phyloP scores from a whole-genome alignment of 805 yeast species.

The Saccharomycopsis sp. region DNA sequence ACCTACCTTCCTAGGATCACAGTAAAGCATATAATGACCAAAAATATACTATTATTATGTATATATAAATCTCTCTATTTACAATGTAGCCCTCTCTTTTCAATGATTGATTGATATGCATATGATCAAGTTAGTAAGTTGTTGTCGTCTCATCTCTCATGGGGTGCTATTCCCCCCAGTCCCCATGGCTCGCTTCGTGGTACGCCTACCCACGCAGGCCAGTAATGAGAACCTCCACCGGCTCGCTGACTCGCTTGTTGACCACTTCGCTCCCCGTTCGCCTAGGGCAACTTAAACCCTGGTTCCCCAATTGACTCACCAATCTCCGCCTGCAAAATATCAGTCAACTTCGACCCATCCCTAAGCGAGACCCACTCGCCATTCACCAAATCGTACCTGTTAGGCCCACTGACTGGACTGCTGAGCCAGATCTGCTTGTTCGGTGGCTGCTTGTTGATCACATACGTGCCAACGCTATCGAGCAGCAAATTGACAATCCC shows the following conservation, averaged over 20 bases:
- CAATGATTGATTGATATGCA: no score
- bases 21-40: no score
- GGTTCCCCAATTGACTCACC: slow-evolving; percentile 27
- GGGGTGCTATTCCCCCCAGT: no score
- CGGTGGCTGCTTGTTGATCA: slow-evolving; percentile 95
- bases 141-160: no score
- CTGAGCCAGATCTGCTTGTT: slow-evolving; percentile 95
- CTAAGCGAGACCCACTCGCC: slow-evolving; percentile 78
- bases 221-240: no score
- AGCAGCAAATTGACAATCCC: slow-evolving; percentile 78
- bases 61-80: slow-evolving; percentile 1
- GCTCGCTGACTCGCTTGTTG: no score
- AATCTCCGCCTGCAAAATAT: slow-evolving; percentile 47
- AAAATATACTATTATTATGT: slow-evolving; percentile 1
- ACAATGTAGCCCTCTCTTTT: neutral
- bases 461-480: slow-evolving; percentile 76
- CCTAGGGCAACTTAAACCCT: slow-evolving; percentile 16
- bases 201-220: no score
- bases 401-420: slow-evolving; percentile 92
- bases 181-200: no score
- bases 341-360: slow-evolving; percentile 45
- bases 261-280: no score
- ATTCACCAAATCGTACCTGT: slow-evolving; percentile 63
- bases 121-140: no score
- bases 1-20: no score